These are phyloP conservation scores for Chaetothyriales sp. DNA, from an alignment of 2,329 filamentous ascomycete genomes.

Conservation along the genomic window DNA sequence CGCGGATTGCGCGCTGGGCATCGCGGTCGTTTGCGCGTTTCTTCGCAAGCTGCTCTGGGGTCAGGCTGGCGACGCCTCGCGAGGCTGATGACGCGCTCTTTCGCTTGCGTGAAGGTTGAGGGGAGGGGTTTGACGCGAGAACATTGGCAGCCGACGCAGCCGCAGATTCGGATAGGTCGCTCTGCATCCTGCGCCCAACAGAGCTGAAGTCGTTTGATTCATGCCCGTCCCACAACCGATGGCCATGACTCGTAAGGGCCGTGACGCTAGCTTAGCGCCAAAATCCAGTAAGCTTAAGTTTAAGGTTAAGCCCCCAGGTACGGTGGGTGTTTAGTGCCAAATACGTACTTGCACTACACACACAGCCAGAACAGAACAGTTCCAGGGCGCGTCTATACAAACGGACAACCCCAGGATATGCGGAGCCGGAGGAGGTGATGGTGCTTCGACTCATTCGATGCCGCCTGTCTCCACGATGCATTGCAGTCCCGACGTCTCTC, in stretches of 20 bases:
- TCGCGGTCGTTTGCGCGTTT: slow-evolving; percentile 86
- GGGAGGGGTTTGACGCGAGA: slow-evolving; percentile 1
- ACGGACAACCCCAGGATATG: neutral
- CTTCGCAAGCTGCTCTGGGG: slow-evolving; percentile 72
- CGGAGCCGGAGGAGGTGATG: neutral
- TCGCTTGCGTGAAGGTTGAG: slow-evolving; percentile 23
- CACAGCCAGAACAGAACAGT: neutral
- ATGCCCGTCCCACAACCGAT: neutral
- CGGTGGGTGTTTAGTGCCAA: too few relatives aligned
- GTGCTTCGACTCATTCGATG: neutral
- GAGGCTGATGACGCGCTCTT: slow-evolving; percentile 32
- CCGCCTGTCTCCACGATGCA: neutral
- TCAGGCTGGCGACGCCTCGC: slow-evolving; percentile 72
- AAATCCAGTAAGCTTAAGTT: neutral
- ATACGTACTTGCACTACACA: too few relatives aligned
- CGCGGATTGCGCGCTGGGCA: slow-evolving; percentile 69
- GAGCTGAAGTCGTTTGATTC: slow-evolving; percentile 1
- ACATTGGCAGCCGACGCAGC: neutral
- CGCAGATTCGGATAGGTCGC: neutral
- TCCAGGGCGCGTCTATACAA: neutral
- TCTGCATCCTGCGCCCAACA: neutral
- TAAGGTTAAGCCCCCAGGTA: too few relatives aligned
- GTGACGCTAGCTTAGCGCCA: neutral
- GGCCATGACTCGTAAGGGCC: neutral
- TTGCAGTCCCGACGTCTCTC: neutral